phyloP scores from a whole-genome alignment of 805 yeast species.

The Saccharomyces mikatae region DNA sequence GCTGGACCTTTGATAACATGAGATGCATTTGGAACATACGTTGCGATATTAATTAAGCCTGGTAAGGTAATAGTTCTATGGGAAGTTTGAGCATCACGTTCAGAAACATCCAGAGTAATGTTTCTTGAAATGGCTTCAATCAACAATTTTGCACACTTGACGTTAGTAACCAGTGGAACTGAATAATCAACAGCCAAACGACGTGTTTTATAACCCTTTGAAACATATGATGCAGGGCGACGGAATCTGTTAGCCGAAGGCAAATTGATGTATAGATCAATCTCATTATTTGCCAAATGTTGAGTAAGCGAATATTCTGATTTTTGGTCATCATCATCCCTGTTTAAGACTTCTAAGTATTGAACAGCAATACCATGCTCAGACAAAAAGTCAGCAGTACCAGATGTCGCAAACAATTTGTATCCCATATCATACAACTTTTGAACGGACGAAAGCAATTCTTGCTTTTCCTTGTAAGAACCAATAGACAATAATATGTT shows the following conservation, averaged over 20 bases:
- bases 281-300: conserved; percentile 92
- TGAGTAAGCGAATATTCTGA: conserved; percentile 92
- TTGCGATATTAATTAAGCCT: conserved; percentile 75
- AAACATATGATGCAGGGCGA: conserved; percentile 96
- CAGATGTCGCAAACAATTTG: conserved; percentile 93
- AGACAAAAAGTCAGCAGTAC: conserved; percentile 96
- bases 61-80: conserved; percentile 77
- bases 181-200: conserved; percentile 99
- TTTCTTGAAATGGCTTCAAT: conserved; percentile 87
- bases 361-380: conserved; percentile 93
- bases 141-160: conserved; percentile 90
- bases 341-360: conserved; percentile 82
- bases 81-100: conserved; percentile 84
- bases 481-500: conserved; percentile 91
- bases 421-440: conserved; percentile 77
- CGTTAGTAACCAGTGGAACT: conserved; percentile 94
- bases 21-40: conserved; percentile 65
- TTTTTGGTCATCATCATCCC: conserved; percentile 59
- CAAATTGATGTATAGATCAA: conserved; percentile 90
- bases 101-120: conserved; percentile 54
- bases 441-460: conserved; percentile 79
- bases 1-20: conserved; percentile 35
- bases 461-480: conserved; percentile 92
- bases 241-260: conserved; percentile 96
- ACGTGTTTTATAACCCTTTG: conserved; percentile 95